Base-by-base conservation (phyloP, 202 grass and related monocot genomes). In the Zizania palustris region DNA sequence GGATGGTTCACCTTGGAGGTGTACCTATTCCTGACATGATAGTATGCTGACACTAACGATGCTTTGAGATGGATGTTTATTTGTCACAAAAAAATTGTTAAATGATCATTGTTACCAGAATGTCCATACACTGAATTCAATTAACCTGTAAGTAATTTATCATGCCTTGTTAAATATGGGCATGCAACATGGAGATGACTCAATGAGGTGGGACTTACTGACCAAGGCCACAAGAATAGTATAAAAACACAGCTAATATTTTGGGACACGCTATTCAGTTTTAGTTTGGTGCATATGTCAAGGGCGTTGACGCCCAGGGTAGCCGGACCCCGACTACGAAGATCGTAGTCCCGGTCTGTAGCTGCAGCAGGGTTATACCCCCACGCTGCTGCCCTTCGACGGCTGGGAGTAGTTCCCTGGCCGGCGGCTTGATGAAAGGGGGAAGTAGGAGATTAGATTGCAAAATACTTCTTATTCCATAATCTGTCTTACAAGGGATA, bases 1-100 rank as follows among this genome's bases (percentile, higher is more conserved):
- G 68, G 61, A 69, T 72, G 55, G 63, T 65, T 71, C 80, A 71
- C 37, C 28, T 39, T 53, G 2, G 22, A 71, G 46, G 22, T 22
- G 35, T 51, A 60, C 34, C 60, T 73, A 61, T 61, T 78, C 42
- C 36, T 57, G 36, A 12, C 18, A 54, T 72, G 60, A 36, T 36
- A 75, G n/a, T 63, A 54, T 71, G 14, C 49, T 56, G 77, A 28
- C 28, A 28, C 28, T 28, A 28, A 28, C 28, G 28, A 28, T 28
- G 28, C 28, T 28, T 28, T 28, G 28, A 28, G 28, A 67, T 6
- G 0, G 20, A 54, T 72, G 40, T 61, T 78, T 74, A 33, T 71
- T 49, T 63, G 35, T 40, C n/a, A 8, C 6, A 68, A 68, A 28
- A 28, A 28, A 22, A 79, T 62, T 65, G 61, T 4, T 37, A 37